A percentile compares a stretch with the other conserved stretches of the same genome.
phyloP scores from a whole-genome alignment of 192 early-diverging fungal genomes.

The Pecoramyces ruminantium region DNA sequence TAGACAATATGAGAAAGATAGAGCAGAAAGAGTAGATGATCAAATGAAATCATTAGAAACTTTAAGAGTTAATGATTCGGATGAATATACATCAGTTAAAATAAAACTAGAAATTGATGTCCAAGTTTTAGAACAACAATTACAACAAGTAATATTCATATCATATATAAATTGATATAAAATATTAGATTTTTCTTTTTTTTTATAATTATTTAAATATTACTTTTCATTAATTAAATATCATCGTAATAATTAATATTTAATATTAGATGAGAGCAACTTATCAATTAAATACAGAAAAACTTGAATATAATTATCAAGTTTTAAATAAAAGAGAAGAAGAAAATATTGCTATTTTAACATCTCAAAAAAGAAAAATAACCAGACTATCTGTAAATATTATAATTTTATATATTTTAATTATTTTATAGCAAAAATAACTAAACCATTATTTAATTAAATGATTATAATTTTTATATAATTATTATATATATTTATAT shows the following conservation, averaged over 20 bases:
- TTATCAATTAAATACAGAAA: slow-evolving; percentile 40
- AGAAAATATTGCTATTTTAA: slow-evolving; percentile 36
- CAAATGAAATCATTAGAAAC: slow-evolving; percentile 29
- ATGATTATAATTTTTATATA: too few species aligned
- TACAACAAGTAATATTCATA: slow-evolving; percentile 19
- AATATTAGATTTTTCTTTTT: too few species aligned
- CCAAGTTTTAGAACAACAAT: slow-evolving; percentile 42
- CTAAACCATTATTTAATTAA: too few species aligned
- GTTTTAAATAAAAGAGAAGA: slow-evolving; percentile 45
- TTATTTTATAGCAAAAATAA: too few species aligned
- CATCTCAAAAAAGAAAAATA: slow-evolving; percentile 39
- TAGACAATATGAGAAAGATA: slow-evolving; percentile 29
- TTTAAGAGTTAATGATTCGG: slow-evolving; percentile 30
- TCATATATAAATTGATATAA: too few species aligned
- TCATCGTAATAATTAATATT: too few species aligned
- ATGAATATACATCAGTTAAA: slow-evolving; percentile 44
- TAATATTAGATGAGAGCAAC: slow-evolving; percentile 27
- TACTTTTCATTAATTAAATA: too few species aligned
- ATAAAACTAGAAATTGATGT: slow-evolving; percentile 47
- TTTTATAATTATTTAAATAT: too few species aligned
- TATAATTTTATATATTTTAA: neutral
- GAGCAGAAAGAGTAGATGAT: slow-evolving; percentile 29
- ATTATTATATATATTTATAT: too few species aligned
- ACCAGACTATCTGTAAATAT: slow-evolving; percentile 20
- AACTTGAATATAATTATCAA: slow-evolving; percentile 45